These are phyloP conservation scores for Magnaporthiopsis poae DNA, from an alignment of 2,329 filamentous ascomycete species.

Conservation along the genomic window DNA sequence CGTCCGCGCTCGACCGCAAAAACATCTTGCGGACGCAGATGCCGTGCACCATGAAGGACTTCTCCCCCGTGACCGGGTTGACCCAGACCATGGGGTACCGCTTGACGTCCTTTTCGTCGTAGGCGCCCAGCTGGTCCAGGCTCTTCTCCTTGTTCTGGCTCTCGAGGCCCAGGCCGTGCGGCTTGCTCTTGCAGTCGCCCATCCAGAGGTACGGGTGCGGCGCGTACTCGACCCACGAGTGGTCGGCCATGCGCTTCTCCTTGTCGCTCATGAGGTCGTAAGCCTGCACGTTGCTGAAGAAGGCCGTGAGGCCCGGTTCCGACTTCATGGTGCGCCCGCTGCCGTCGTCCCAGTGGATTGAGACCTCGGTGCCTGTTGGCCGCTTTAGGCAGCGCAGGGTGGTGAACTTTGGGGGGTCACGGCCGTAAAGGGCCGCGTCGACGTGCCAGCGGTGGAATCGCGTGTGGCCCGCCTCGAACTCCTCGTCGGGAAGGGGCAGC, in stretches of 20 bases:
- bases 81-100: slow-evolving; percentile 37
- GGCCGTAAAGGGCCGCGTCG: slow-evolving; percentile 34
- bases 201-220: slow-evolving; percentile 36
- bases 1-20: slow-evolving; percentile 23
- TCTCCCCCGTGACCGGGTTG: slow-evolving; percentile 31
- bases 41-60: slow-evolving; percentile 33
- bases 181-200: slow-evolving; percentile 27
- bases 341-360: slow-evolving; percentile 22
- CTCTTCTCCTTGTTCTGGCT: slow-evolving; percentile 28
- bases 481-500: slow-evolving; percentile 20
- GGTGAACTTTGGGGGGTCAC: slow-evolving; percentile 21
- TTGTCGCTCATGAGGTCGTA: slow-evolving; percentile 31
- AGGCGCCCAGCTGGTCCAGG: slow-evolving; percentile 27
- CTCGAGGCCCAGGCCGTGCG: slow-evolving; percentile 31
- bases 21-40: slow-evolving; percentile 30
- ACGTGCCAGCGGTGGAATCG: slow-evolving; percentile 40
- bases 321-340: slow-evolving; percentile 29
- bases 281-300: slow-evolving; percentile 31
- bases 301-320: slow-evolving; percentile 33
- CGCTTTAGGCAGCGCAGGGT: slow-evolving; percentile 28
- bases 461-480: slow-evolving; percentile 30
- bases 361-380: slow-evolving; percentile 25
- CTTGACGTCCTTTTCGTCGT: slow-evolving; percentile 24
- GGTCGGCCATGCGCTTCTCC: slow-evolving; percentile 30
- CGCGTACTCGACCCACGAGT: slow-evolving; percentile 37